phyloP scores from a whole-genome alignment of 202 grass and related monocot species.

The Bolboschoenoplectus hybrid region DNA sequence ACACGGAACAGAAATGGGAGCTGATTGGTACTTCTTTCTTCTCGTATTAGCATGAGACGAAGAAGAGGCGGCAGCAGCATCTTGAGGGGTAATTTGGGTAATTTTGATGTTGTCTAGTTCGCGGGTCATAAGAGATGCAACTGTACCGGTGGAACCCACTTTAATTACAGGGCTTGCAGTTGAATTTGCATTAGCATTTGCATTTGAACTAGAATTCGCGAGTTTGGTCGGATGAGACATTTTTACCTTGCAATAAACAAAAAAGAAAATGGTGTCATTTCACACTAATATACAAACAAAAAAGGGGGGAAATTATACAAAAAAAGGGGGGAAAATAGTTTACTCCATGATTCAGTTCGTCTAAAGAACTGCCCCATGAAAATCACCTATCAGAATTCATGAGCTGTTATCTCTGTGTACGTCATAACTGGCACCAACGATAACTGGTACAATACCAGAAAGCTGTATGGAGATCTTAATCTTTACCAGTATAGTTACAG shows the following conservation, averaged over 20 bases:
- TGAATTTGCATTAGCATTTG: conserved; percentile 27
- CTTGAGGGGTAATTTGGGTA: conserved; percentile 45
- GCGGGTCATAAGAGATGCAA: conserved; percentile 72
- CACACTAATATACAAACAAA: background rate
- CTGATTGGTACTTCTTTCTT: conserved; percentile 52
- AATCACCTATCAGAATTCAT: background rate
- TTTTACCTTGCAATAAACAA: conserved; percentile 34
- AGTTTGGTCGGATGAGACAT: conserved; percentile 53
- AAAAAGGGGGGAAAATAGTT: background rate
- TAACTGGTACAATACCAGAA: conserved; percentile 18
- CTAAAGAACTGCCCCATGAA: background rate
- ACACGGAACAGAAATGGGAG: conserved; percentile 63
- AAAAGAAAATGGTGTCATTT: background rate
- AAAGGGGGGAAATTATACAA: background rate
- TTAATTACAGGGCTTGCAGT: conserved; percentile 43
- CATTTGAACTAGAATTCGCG: conserved; percentile 41
- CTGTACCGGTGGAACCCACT: conserved; percentile 77
- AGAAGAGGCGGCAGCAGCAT: conserved; percentile 11
- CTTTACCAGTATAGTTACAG: background rate
- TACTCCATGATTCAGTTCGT: background rate
- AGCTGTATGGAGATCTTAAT: background rate
- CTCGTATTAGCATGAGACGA: conserved; percentile 28
- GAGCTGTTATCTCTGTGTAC: background rate
- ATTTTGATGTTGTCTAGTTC: conserved; percentile 65
- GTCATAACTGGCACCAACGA: background rate